These are phyloP conservation scores for Suhomyces maxii DNA, from an alignment of 1,139 yeast species.

Conservation along the genomic window DNA sequence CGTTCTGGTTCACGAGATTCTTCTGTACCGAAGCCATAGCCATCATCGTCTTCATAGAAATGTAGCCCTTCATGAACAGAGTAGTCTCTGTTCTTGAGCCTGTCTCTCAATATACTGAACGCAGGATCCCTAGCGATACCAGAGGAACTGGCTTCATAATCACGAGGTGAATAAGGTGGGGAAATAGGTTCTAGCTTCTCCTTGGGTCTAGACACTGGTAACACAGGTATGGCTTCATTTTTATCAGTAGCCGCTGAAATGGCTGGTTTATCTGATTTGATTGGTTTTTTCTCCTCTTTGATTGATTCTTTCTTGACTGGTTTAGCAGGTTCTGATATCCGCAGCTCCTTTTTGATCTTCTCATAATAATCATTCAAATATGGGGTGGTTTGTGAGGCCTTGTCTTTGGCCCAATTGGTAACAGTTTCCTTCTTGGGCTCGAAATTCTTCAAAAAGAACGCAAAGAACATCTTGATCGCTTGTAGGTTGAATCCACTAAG, in stretches of 20 bases:
- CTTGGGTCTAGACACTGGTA: background rate
- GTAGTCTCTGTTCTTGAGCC: constrained; percentile 6
- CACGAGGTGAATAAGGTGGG: constrained; percentile 9
- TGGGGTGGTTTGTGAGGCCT: constrained; percentile 5
- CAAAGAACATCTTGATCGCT: constrained; percentile 13
- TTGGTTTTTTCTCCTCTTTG: no score
- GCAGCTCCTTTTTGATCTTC: background rate
- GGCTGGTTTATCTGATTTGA: no score
- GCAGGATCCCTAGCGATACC: background rate
- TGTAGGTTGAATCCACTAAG: constrained; percentile 12
- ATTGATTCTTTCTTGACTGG: background rate
- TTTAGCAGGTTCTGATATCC: background rate
- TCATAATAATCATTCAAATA: constrained; percentile 1
- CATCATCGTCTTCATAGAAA: constrained; percentile 12
- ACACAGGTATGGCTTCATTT: no score
- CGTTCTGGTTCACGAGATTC: background rate
- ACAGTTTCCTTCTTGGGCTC: background rate
- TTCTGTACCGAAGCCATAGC: constrained; percentile 5
- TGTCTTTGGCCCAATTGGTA: background rate
- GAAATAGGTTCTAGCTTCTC: constrained; percentile 7
- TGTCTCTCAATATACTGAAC: constrained; percentile 1
- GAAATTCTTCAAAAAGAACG: constrained; percentile 2
- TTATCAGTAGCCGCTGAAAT: no score
- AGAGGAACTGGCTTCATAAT: background rate
- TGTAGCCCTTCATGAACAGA: background rate